A percentile compares a stretch with the other conserved stretches of the same genome.
phyloP scores from a whole-genome alignment of 768 basidiomycete species.

The Leccinum variicolor region DNA sequence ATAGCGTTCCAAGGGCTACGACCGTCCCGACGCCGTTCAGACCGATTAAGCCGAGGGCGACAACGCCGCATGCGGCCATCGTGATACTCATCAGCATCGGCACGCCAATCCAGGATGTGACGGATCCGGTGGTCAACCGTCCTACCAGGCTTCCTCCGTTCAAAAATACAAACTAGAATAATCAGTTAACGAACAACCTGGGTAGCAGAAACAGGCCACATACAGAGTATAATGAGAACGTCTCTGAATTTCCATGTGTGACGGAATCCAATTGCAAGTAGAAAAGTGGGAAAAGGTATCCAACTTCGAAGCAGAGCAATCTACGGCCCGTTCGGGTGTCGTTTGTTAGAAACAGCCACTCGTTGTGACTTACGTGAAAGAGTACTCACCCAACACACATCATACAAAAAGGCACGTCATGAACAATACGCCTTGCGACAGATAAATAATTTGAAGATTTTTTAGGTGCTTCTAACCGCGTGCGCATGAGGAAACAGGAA shows the following conservation, averaged over 20 bases:
- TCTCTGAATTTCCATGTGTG: neutral
- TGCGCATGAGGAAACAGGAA: constrained; percentile 2
- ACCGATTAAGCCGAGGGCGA: constrained; percentile 16
- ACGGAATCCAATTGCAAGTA: neutral
- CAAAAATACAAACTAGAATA: constrained; percentile 43
- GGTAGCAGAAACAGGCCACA: neutral
- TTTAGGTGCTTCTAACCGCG: neutral
- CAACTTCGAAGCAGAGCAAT: constrained; percentile 30
- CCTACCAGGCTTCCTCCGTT: constrained; percentile 53
- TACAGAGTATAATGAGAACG: constrained; percentile 53
- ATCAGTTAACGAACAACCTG: too few relatives aligned
- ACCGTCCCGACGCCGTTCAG: constrained; percentile 34
- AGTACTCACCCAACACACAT: neutral
- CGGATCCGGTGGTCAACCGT: constrained; percentile 8
- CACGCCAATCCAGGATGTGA: constrained; percentile 41
- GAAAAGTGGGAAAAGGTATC: constrained; percentile 42
- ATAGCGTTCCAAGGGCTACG: constrained; percentile 38
- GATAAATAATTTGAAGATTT: neutral
- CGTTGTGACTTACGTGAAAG: too few relatives aligned
- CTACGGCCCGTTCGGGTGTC: neutral
- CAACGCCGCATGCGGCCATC: constrained; percentile 27
- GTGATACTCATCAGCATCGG: constrained; percentile 40
- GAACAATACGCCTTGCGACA: neutral
- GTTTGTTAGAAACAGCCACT: neutral
- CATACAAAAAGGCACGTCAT: neutral